Conservation (phyloP, 169 alveolate species). For the Plasmodium gallinaceum region DNA sequence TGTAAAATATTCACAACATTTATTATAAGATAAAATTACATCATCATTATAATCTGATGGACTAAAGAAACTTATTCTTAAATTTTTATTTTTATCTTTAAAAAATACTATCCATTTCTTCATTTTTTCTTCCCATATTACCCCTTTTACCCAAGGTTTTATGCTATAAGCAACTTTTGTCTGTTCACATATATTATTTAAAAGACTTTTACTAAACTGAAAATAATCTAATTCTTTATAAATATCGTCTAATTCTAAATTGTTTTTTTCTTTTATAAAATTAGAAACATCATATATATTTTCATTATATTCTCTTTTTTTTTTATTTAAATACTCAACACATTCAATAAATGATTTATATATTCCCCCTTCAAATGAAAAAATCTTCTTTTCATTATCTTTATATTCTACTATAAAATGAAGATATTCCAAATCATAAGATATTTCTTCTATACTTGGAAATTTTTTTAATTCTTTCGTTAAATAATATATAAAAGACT, state of each 20-base stretch:
- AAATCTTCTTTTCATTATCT: constrained; percentile 28
- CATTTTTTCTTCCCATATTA: constrained; percentile 72
- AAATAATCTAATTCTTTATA: constrained; percentile 10
- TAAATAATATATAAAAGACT: constrained; percentile 44
- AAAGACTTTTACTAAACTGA: constrained; percentile 1
- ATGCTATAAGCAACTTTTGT: constrained; percentile 65
- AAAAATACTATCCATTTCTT: constrained; percentile 75
- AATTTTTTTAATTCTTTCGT: constrained; percentile 44
- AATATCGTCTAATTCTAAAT: constrained; percentile 17
- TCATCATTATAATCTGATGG: constrained; percentile 61
- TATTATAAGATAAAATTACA: constrained; percentile 55
- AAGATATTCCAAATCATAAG: constrained; percentile 29
- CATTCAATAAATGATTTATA: constrained; percentile 32
- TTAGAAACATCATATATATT: constrained; percentile 15
- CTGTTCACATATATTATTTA: constrained; percentile 27
- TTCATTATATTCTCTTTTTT: constrained; percentile 37
- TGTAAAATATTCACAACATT: constrained; percentile 66
- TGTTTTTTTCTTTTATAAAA: constrained; percentile 23
- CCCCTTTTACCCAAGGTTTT: constrained; percentile 72
- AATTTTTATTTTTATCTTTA: constrained; percentile 68
- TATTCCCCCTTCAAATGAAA: constrained; percentile 62
- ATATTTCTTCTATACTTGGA: constrained; percentile 55
- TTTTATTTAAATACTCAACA: constrained; percentile 51
- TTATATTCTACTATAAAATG: constrained; percentile 30
- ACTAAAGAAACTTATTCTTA: constrained; percentile 65